Conservation (phyloP, 2,329 filamentous ascomycete genomes). For the Aphanocladium album region DNA sequence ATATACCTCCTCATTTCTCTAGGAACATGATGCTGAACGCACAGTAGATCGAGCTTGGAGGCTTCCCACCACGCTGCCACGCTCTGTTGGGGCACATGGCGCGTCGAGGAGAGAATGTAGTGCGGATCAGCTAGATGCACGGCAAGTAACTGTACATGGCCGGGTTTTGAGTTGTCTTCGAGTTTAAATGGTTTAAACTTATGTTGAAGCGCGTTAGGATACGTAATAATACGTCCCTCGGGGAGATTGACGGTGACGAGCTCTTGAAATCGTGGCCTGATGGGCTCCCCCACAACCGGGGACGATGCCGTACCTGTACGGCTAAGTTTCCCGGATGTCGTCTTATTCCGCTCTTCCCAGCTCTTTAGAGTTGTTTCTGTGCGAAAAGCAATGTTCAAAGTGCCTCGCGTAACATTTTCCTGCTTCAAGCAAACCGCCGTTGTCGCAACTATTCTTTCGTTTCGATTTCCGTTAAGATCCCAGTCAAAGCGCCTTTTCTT, state of each 20-base stretch:
- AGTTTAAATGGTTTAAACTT: background rate
- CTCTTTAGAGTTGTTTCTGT: background rate
- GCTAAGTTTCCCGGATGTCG: background rate
- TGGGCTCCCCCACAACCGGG: background rate
- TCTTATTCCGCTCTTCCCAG: background rate
- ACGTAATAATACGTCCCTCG: background rate
- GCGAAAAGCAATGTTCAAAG: background rate
- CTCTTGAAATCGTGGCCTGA: background rate
- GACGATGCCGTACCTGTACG: background rate
- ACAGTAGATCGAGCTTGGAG: background rate
- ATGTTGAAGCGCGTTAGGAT: background rate
- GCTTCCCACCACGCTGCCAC: conserved; percentile 4
- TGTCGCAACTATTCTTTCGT: background rate
- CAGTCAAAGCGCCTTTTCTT: background rate
- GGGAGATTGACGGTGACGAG: background rate
- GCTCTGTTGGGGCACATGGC: background rate
- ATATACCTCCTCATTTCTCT: background rate
- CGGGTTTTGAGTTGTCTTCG: background rate
- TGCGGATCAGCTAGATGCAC: background rate
- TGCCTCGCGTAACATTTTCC: background rate
- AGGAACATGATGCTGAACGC: background rate
- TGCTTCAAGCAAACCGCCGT: background rate
- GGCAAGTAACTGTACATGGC: background rate
- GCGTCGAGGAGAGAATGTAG: background rate
- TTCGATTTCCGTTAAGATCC: background rate